A percentile compares a stretch with the other conserved stretches of the same genome.
Evolutionary conservation across 306 rosid species (phyloP).

Genomic region (Elaeagnus macrophylla): DNA sequence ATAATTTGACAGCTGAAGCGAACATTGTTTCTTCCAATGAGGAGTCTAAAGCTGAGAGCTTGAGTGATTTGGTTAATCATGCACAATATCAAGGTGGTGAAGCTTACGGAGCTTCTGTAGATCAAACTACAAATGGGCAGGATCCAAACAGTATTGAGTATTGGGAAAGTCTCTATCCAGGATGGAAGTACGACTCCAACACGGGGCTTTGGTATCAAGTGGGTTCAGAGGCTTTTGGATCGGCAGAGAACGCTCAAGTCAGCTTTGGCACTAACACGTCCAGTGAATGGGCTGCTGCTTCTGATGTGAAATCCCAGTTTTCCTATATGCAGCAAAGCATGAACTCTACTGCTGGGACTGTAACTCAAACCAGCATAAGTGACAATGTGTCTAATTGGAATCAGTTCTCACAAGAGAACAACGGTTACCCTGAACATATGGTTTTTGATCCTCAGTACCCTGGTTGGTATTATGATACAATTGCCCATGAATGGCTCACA

Average conservation of each 20-base stretch:
- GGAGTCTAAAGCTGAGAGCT: constrained; percentile 18
- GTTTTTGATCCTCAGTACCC: constrained; percentile 70
- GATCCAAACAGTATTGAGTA: constrained; percentile 48
- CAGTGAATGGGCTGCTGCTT: constrained; percentile 30
- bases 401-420: constrained; percentile 49
- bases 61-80: constrained; percentile 27
- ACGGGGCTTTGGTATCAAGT: constrained; percentile 71
- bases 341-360: constrained; percentile 39
- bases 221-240: constrained; percentile 24
- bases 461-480: constrained; percentile 75
- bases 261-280: constrained; percentile 24
- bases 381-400: constrained; percentile 34
- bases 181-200: constrained; percentile 64
- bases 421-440: constrained; percentile 72
- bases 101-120: constrained; percentile 31
- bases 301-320: constrained; percentile 35
- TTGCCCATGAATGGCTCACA: constrained; percentile 56
- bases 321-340: constrained; percentile 50
- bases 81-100: constrained; percentile 38
- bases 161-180: constrained; percentile 78
- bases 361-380: constrained; percentile 43
- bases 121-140: constrained; percentile 29
- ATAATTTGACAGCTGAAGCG: constrained; percentile 22
- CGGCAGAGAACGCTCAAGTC: constrained; percentile 24
- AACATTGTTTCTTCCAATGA: no score